These are phyloP conservation scores for Ogataea paraovalis DNA, from an alignment of 805 yeast genomes.

Conservation along the genomic window DNA sequence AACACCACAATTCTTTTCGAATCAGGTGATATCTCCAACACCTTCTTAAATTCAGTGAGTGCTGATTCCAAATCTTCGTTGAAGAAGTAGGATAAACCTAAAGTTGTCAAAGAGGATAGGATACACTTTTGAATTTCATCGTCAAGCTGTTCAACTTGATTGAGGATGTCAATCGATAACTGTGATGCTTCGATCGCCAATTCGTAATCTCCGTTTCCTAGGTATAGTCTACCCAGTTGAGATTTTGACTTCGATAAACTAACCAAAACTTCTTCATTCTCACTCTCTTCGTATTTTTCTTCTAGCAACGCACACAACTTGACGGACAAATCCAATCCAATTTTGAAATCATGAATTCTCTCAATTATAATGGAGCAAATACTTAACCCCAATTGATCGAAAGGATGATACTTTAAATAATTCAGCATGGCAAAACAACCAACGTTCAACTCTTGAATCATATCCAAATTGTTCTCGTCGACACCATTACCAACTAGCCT, in stretches of 20 bases:
- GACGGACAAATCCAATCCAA: conserved; percentile 47
- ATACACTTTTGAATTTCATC: conserved; percentile 30
- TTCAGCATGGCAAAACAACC: conserved; percentile 65
- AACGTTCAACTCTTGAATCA: conserved; percentile 60
- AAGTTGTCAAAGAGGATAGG: conserved; percentile 60
- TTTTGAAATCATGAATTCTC: conserved; percentile 58
- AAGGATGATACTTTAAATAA: conserved; percentile 59
- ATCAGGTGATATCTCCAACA: conserved; percentile 54
- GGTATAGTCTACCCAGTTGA: conserved; percentile 65
- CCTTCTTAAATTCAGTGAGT: conserved; percentile 58
- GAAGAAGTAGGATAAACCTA: conserved; percentile 74
- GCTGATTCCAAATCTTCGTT: conserved; percentile 59
- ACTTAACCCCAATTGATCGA: conserved; percentile 53
- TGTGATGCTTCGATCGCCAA: conserved; percentile 60
- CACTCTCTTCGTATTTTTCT: conserved; percentile 11
- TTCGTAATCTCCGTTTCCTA: conserved; percentile 56
- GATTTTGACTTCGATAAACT: conserved; percentile 59
- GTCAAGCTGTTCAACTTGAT: conserved; percentile 35
- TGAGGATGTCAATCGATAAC: conserved; percentile 46
- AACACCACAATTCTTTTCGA: conserved; percentile 67
- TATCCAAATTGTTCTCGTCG: conserved; percentile 51
- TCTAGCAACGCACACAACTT: conserved; percentile 42
- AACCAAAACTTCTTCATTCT: conserved; percentile 33
- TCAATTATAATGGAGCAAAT: conserved; percentile 59
- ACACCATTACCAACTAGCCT: conserved; percentile 36